Conservation (phyloP, 2,329 filamentous ascomycete species). For the Paecilomyces dactylethromorphus region DNA sequence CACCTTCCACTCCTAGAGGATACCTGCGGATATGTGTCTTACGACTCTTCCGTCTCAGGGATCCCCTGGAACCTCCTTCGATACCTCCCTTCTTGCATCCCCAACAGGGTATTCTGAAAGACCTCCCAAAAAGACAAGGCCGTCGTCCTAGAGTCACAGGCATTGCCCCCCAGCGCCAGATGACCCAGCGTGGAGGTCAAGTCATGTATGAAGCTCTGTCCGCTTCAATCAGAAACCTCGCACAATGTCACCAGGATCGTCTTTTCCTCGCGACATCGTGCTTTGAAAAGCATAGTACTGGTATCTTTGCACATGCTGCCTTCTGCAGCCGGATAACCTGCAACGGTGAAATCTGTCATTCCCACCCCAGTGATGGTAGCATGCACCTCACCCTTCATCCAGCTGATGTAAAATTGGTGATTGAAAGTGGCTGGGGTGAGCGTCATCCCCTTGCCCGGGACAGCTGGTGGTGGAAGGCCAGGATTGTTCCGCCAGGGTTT, state of each 20-base stretch:
- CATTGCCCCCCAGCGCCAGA: constrained; percentile 75
- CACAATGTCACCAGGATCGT: constrained; percentile 36
- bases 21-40: constrained; percentile 70
- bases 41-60: constrained; percentile 62
- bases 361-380: constrained; percentile 68
- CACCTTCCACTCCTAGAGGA: constrained; percentile 64
- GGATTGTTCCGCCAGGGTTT: constrained; percentile 68
- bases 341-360: constrained; percentile 75
- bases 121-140: constrained; percentile 57
- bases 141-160: constrained; percentile 62
- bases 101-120: constrained; percentile 52
- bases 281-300: constrained; percentile 75
- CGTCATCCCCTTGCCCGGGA: constrained; percentile 49
- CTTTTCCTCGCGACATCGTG: constrained; percentile 63
- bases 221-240: constrained; percentile 47
- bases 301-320: constrained; percentile 57
- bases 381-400: constrained; percentile 78
- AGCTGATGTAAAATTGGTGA: constrained; percentile 63
- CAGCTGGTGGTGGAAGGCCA: constrained; percentile 57
- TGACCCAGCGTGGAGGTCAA: constrained; percentile 56
- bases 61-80: constrained; percentile 59
- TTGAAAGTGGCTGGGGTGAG: constrained; percentile 75
- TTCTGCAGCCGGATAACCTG: constrained; percentile 16
- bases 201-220: constrained; percentile 52
- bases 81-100: constrained; percentile 48